A percentile compares a stretch with the other conserved stretches of the same genome.
Conservation (phyloP, 2,329 filamentous ascomycete genomes). For the Verticillium zaregamsianum region DNA sequence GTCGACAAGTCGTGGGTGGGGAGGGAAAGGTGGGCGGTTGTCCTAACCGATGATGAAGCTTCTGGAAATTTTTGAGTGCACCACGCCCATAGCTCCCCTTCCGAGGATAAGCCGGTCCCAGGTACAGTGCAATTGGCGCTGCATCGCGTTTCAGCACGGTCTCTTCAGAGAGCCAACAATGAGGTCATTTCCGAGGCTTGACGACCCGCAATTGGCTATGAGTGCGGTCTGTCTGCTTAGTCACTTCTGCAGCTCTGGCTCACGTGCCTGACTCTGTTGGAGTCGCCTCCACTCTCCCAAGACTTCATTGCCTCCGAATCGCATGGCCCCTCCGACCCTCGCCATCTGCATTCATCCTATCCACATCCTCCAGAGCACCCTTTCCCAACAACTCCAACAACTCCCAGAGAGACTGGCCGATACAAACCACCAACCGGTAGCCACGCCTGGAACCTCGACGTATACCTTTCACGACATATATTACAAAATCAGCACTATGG, state of each 20-base stretch:
- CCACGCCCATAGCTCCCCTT: background rate
- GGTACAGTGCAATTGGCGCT: background rate
- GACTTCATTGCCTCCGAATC: background rate
- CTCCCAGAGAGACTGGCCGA: background rate
- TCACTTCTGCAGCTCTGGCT: background rate
- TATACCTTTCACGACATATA: background rate
- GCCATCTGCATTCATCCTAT: background rate
- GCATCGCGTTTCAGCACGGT: background rate
- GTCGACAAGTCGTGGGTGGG: background rate
- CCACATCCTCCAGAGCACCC: background rate
- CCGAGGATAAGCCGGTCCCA: background rate
- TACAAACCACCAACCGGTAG: background rate
- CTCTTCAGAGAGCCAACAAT: background rate
- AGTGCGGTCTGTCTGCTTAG: background rate
- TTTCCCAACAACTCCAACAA: background rate
- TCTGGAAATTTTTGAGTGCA: conserved; percentile 3
- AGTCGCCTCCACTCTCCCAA: background rate
- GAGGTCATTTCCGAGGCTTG: background rate
- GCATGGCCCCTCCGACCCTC: background rate
- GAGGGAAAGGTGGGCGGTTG: background rate
- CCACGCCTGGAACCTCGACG: background rate
- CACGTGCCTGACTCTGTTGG: conserved; percentile 12
- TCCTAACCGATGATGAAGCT: background rate
- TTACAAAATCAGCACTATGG: conserved; percentile 7
- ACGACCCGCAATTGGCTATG: background rate